Conservation (phyloP, 139 green algal species). For the Microglena sp. region DNA sequence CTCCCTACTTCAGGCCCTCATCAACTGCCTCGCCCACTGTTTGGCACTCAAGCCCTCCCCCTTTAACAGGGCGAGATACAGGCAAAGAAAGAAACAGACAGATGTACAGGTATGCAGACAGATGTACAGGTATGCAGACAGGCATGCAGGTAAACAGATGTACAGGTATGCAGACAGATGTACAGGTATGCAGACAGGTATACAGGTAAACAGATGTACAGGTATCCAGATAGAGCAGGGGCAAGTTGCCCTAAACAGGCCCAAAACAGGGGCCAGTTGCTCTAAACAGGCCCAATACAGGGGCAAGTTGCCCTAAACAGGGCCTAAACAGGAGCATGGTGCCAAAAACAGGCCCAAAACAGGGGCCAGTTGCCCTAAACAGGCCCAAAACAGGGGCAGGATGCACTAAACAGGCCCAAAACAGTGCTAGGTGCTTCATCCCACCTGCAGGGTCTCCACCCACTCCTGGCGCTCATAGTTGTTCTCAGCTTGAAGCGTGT, state of each 20-base stretch:
- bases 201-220: too few species aligned
- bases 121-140: neutral
- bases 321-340: neutral
- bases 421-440: too few species aligned
- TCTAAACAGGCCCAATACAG: neutral
- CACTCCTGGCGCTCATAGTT: constrained; percentile 63
- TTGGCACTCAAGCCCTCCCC: too few species aligned
- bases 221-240: too few species aligned
- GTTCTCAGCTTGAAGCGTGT: constrained; percentile 70
- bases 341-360: neutral
- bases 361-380: neutral
- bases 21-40: constrained; percentile 43
- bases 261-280: neutral
- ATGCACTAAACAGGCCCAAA: neutral
- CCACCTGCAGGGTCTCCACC: constrained; percentile 64
- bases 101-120: neutral
- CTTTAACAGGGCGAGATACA: too few species aligned
- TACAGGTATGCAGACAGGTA: too few species aligned
- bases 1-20: constrained; percentile 44
- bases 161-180: neutral
- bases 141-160: neutral
- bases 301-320: too few species aligned
- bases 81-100: neutral
- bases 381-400: neutral
- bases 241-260: too few species aligned